phyloP scores from a whole-genome alignment of 495 filamentous ascomycete genomes.

The Bombardia bombarda region DNA sequence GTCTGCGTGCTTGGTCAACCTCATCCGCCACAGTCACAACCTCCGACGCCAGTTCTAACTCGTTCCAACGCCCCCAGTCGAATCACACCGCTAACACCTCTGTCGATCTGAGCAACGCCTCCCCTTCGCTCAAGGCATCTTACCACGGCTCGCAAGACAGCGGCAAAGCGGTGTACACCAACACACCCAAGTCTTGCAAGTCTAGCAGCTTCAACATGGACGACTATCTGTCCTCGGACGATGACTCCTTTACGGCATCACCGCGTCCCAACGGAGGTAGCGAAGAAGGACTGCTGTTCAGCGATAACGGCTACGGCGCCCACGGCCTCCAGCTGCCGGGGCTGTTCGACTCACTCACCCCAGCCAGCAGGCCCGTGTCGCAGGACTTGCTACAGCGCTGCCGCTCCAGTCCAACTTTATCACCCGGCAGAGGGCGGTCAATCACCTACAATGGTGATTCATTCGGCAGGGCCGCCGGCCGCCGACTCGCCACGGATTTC shows the following conservation, averaged over 20 bases:
- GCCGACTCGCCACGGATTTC: constrained; percentile 9
- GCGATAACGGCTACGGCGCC: constrained; percentile 26
- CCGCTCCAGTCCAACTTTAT: not conserved
- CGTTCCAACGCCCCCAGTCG: constrained; percentile 29
- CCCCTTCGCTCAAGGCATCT: constrained; percentile 11
- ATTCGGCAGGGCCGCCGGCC: constrained; percentile 8
- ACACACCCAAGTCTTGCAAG: constrained; percentile 3
- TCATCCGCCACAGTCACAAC: constrained; percentile 32
- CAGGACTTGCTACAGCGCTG: not conserved
- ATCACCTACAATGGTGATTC: constrained; percentile 4
- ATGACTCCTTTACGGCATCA: constrained; percentile 24
- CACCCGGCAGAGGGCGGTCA: not conserved
- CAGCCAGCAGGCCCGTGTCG: not conserved
- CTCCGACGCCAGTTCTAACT: constrained; percentile 31
- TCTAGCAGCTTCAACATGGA: constrained; percentile 26
- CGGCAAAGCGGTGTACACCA: constrained; percentile 4
- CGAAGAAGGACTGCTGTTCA: constrained; percentile 38
- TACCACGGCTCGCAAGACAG: constrained; percentile 10
- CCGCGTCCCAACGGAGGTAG: constrained; percentile 20
- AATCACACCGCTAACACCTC: constrained; percentile 37
- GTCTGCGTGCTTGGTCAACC: constrained; percentile 30
- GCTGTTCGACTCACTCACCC: constrained; percentile 15
- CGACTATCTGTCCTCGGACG: constrained; percentile 31
- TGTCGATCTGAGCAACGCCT: constrained; percentile 24
- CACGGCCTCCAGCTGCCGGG: constrained; percentile 30